Evolutionary conservation across 768 basidiomycete species (phyloP), one percentile per base, ranked within the genome.

Genomic region (Suillus hirtellus): DNA sequence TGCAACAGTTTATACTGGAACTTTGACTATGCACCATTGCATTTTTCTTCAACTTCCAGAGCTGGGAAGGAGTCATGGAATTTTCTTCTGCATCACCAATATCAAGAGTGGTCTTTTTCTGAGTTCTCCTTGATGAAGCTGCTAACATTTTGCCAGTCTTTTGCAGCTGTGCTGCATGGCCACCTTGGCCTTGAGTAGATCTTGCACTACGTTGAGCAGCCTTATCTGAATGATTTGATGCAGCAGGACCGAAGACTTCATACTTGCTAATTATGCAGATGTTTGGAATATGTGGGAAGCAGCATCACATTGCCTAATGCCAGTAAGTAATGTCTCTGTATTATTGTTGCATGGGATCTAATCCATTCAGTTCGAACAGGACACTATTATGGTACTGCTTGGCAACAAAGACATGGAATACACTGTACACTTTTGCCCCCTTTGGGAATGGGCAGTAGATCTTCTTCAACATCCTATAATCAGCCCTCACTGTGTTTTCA

Each of bases 391-490:
- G 9, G 65, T 70, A 35, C 62, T 63, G n/a, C 47, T 49, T 14
- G 24, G 14, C 14, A 24, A 12, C 21, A 49, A 3, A 2, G 63
- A 59, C 31, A 5, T 27, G 14, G 14, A 21, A 52, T 50, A 47
- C 14, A 37, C 12, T 7, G 47, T 49, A 7, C 74, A 72, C 58
- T 65, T 55, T 38, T 61, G 67, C 6, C 59, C 68, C 12, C 60
- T 76, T 3, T 74, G 67, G 70, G 68, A 71, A 42, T 79, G 75
- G 75, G 63, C 61, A 1, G 10, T 60, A 14, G 71, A 73, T 35
- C 59, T 79, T 5, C 38, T 81, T 4, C 42, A 52, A 27, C 70
- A 80, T 37, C 68, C 68, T 0, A 35, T 37, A 0, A 65, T 76
- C 9, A 64, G 69, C 14, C 63, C 64, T 0, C 59, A 71, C 10